phyloP scores from a whole-genome alignment of 495 filamentous ascomycete species.

The Aspergillus affinis region DNA sequence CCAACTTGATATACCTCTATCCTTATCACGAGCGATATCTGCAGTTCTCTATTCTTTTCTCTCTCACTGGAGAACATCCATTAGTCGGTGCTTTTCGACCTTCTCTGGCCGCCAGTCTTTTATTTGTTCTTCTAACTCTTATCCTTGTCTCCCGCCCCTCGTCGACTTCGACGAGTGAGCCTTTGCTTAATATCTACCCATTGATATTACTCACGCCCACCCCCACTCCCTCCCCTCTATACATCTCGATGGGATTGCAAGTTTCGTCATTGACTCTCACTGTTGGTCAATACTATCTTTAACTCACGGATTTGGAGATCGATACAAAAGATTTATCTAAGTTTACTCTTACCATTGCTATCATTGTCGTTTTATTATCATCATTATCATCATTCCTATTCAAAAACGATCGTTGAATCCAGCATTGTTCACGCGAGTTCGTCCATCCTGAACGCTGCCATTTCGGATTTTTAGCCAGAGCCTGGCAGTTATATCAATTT shows the following conservation, averaged over 20 bases:
- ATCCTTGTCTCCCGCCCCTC: background rate
- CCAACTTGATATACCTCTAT: background rate
- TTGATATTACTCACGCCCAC: background rate
- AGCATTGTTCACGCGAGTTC: no score
- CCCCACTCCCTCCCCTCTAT: background rate
- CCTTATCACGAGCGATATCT: background rate
- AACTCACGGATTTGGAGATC: background rate
- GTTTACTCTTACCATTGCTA: background rate
- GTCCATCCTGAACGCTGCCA: no score
- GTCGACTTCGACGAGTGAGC: constrained; percentile 5
- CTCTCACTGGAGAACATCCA: background rate
- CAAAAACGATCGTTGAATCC: no score
- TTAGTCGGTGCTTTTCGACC: background rate
- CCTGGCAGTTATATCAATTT: background rate
- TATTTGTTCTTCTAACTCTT: background rate
- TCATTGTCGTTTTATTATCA: background rate
- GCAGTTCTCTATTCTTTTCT: background rate
- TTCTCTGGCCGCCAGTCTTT: background rate
- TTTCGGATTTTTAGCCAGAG: no score
- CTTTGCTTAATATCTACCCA: constrained; percentile 8
- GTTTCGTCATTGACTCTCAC: background rate
- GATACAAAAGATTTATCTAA: background rate
- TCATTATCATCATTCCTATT: no score
- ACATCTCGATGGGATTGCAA: background rate
- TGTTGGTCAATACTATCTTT: background rate